Evolutionary conservation across 2,329 filamentous ascomycete genomes (phyloP), one percentile per base, ranked within the genome.

Genomic region (Trichocomaceae sp.): DNA sequence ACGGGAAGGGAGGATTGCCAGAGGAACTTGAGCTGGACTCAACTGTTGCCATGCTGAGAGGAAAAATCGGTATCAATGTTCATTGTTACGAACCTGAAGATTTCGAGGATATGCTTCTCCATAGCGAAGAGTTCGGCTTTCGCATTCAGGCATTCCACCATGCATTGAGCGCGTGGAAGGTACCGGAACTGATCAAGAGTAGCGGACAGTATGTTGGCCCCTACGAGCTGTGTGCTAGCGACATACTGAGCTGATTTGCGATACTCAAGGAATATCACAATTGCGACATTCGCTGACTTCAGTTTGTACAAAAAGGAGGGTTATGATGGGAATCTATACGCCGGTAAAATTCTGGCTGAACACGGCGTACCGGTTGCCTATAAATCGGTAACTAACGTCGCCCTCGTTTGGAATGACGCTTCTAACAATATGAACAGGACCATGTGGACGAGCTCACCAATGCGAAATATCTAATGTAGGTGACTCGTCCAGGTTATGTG

Each of bases 271-370:
- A n/a, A 79, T 77, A 3, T 79, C 76, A 15, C 84, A 80, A n/a
- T 71, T n/a, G 61, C 61, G 8, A 61, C 86, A 3, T 88, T 88
- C 61, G 84, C 85, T 9, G 84, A 87, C 63, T 86, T 84, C 64
- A 86, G 86, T 81, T 85, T 81, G 66, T 88, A 87, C 76, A 87
- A 88, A 69, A 75, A 79, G 1, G 85, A 88, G 69, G 73, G 83
- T 0, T 86, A 84, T 60, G 73, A 80, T 4, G 84, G 79, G 0
- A 85, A 83, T 10, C 82, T 86, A 64, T 80, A 80, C 57, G 84
- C 84, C 1, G 84, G 84, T 23, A 86, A 85, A 64, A 76, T 83
- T 3, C 75, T 88, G 0, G 83, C 83, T 60, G 83, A 87, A 20
- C 77, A 80, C 54, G 83, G 81, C 23, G 74, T 88, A 31, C 86